Evolutionary conservation across 2,329 filamentous ascomycete species (phyloP).

Genomic region (Lecanicillium sp.): DNA sequence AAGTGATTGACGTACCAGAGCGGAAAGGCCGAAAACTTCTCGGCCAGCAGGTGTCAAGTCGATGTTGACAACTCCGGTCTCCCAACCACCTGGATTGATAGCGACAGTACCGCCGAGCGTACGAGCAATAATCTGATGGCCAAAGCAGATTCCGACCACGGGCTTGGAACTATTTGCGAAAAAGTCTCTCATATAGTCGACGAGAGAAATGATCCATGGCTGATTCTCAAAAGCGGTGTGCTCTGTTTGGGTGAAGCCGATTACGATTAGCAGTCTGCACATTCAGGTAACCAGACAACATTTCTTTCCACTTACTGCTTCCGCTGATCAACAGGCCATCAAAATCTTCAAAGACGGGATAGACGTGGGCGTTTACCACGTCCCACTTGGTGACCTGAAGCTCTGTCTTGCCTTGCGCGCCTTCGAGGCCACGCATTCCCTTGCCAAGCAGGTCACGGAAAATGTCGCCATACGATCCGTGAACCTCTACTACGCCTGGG

Average conservation of each 20-base stretch:
- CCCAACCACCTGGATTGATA: slow-evolving; percentile 33
- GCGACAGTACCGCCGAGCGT: slow-evolving; percentile 29
- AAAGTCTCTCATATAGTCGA: slow-evolving; percentile 26
- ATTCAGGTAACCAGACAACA: neutral
- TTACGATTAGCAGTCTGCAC: neutral
- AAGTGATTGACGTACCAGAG: slow-evolving; percentile 17
- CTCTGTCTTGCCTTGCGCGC: slow-evolving; percentile 11
- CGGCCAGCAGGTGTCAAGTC: slow-evolving; percentile 30
- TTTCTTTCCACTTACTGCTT: slow-evolving; percentile 18
- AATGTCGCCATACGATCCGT: slow-evolving; percentile 22
- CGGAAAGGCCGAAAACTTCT: slow-evolving; percentile 27
- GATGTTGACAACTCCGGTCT: slow-evolving; percentile 34
- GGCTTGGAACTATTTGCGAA: slow-evolving; percentile 20
- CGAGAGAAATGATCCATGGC: slow-evolving; percentile 34
- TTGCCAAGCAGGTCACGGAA: slow-evolving; percentile 19
- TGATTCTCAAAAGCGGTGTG: slow-evolving; percentile 34
- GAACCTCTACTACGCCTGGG: slow-evolving; percentile 15
- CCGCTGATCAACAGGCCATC: slow-evolving; percentile 24
- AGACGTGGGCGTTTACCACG: slow-evolving; percentile 18
- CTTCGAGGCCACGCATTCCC: slow-evolving; percentile 16
- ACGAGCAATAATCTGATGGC: slow-evolving; percentile 38
- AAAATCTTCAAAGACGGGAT: slow-evolving; percentile 18
- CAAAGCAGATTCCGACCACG: slow-evolving; percentile 38
- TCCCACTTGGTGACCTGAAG: slow-evolving; percentile 21
- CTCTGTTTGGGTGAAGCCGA: slow-evolving; percentile 14